Percentiles rank a stretch among this genome's conserved stretches.
phyloP scores from a whole-genome alignment of 805 yeast genomes.

The Saccharomycopsis fibuligera region DNA sequence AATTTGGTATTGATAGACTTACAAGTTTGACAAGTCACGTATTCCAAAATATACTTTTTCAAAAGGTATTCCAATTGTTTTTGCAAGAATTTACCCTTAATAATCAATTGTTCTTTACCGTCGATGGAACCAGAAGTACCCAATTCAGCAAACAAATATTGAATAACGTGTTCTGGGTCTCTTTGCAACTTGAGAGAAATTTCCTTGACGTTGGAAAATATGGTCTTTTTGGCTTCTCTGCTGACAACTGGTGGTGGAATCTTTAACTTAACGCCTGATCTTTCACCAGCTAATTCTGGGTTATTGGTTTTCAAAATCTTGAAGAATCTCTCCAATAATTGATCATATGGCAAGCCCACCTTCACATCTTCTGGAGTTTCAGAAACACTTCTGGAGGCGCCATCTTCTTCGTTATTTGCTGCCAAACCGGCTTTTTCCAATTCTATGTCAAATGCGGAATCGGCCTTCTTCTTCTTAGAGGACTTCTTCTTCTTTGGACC shows the following conservation, averaged over 20 bases:
- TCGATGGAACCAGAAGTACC: conserved; percentile 99
- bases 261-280: conserved; percentile 85
- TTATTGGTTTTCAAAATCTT: conserved; percentile 80
- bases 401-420: conserved; percentile 53
- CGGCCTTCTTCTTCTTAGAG: conserved; percentile 69
- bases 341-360: conserved; percentile 56
- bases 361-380: conserved; percentile 24
- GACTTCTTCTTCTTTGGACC: conserved; percentile 38
- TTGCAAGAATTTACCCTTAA: conserved; percentile 97
- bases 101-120: conserved; percentile 93
- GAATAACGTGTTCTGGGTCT: conserved; percentile 94
- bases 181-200: conserved; percentile 92
- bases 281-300: conserved; percentile 97
- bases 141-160: conserved; percentile 93
- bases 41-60: conserved; percentile 93
- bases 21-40: conserved; percentile 98
- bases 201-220: conserved; percentile 93
- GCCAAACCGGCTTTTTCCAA: conserved; percentile 85
- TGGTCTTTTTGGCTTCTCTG: conserved; percentile 98
- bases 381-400: conserved; percentile 6
- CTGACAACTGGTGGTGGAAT: conserved; percentile 96
- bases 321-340: conserved; percentile 80
- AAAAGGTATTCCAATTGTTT: conserved; percentile 95
- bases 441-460: conserved; percentile 80
- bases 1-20: conserved; percentile 95